Percentiles rank a stretch among this genome's conserved stretches.
Conservation (phyloP, 2,329 filamentous ascomycete species). For the Coniella lustricola region DNA sequence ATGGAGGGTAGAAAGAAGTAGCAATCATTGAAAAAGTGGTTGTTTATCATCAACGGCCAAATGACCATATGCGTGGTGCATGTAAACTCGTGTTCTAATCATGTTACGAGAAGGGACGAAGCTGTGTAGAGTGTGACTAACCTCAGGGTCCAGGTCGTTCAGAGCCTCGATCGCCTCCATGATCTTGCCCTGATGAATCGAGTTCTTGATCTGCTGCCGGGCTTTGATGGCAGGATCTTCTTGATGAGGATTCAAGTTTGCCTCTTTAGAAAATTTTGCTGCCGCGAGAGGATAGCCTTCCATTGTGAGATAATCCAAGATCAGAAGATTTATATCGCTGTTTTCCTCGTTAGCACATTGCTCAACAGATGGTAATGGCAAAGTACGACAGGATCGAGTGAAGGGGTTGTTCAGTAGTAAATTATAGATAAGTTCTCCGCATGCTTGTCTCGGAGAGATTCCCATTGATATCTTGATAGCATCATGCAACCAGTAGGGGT, state of each 20-base stretch:
- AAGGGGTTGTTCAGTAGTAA: slow-evolving; percentile 64
- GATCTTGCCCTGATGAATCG: slow-evolving; percentile 80
- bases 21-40: slow-evolving; percentile 65
- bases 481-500: slow-evolving; percentile 49
- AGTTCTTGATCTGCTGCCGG: slow-evolving; percentile 75
- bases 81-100: slow-evolving; percentile 93
- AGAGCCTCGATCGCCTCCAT: slow-evolving; percentile 77
- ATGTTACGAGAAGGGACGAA: slow-evolving; percentile 45
- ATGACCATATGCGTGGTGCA: slow-evolving; percentile 99
- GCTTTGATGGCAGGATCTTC: slow-evolving; percentile 67
- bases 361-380: neutral
- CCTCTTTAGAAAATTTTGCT: slow-evolving; percentile 87
- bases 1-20: slow-evolving; percentile 23
- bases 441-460: slow-evolving; percentile 99
- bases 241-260: slow-evolving; percentile 71
- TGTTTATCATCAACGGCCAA: slow-evolving; percentile 85
- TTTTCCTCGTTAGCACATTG: slow-evolving; percentile 17
- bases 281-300: slow-evolving; percentile 92
- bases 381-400: slow-evolving; percentile 20
- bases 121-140: slow-evolving; percentile 34
- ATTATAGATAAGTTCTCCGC: slow-evolving; percentile 78
- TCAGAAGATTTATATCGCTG: slow-evolving; percentile 91
- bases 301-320: slow-evolving; percentile 94
- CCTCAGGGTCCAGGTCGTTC: slow-evolving; percentile 86
- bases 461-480: slow-evolving; percentile 90